Evolutionary conservation across 306 rosid species (phyloP), one percentile per base, ranked within the genome.

Genomic region (Gastrolobium villosum): DNA sequence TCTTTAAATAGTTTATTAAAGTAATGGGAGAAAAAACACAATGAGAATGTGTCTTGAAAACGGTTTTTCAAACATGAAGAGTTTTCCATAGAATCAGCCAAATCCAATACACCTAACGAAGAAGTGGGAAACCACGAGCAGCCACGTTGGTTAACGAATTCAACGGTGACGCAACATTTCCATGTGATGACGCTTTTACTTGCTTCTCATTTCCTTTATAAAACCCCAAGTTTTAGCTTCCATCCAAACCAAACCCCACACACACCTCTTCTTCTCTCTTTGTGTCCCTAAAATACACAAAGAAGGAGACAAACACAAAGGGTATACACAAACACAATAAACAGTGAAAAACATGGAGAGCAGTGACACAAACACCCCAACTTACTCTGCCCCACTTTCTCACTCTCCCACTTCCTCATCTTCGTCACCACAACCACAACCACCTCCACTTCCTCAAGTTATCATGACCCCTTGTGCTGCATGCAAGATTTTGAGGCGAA

Each of bases 401-500:
- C 81, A 57, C 0, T 60, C 90, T 73, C 81, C 84, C 5, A 30
- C 94, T 65, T 71, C 84, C 0, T 76, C 90, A 10, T 73, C 91
- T 6, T 75, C 79, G 4, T 52, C 84, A 48, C 70, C 79, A 20
- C 60, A 30, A 7, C 31, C 53, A 26, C 45, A 70, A 2, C 34
- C 50, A 4, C 3, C 52, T 28, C 79, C 49, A 10, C 4, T 6
- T 6, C 88, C 85, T 5, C 79, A 75, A 3, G 82, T 87, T 41
- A 84, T 94, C 2, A 64, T 89, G 53, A 94, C 88, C 36, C 98
- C 98, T 46, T 94, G 98, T 49, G 98, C 98, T 46, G 98, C 98
- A 0, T 94, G 98, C 80, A 94, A 90, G 87, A 94, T 92, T 78
- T 37, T 94, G 84, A 84, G 98, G 72, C 81, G 98, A 37, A 82